phyloP scores from a whole-genome alignment of 2,329 filamentous ascomycete species.

The Hypomyces rosellus region DNA sequence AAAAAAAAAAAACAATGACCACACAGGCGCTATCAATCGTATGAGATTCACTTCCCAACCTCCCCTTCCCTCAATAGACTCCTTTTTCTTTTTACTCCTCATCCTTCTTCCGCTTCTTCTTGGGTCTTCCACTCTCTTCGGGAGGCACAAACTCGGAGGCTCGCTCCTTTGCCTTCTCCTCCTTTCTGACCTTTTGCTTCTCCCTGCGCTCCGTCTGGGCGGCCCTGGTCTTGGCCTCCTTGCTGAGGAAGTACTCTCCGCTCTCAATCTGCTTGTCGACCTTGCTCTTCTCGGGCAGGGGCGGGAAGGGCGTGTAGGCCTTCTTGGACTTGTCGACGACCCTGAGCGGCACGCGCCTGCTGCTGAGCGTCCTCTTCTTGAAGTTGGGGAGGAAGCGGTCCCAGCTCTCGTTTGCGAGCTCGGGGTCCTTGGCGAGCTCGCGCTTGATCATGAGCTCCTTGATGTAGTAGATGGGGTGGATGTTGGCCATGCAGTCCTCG shows the following conservation, averaged over 20 bases:
- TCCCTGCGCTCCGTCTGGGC: conserved; percentile 74
- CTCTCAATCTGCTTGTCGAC: conserved; percentile 96
- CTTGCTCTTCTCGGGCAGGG: conserved; percentile 97
- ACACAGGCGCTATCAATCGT: background rate
- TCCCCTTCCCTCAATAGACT: background rate
- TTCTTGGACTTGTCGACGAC: conserved; percentile 93
- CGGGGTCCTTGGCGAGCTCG: conserved; percentile 83
- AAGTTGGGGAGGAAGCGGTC: conserved; percentile 95
- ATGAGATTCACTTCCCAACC: background rate
- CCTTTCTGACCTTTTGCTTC: conserved; percentile 80
- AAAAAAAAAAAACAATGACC: conserved; percentile 2
- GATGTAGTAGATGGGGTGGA: conserved; percentile 84
- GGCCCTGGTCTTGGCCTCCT: conserved; percentile 83
- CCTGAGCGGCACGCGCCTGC: conserved; percentile 73
- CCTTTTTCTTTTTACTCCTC: conserved; percentile 21
- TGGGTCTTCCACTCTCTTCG: conserved; percentile 62
- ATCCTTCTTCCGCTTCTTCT: conserved; percentile 57
- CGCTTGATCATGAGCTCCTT: conserved; percentile 85
- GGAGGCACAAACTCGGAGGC: conserved; percentile 84
- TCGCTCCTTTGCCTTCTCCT: conserved; percentile 78
- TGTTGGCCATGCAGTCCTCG: conserved; percentile 94
- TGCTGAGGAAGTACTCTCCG: conserved; percentile 92
- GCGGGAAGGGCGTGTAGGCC: conserved; percentile 93
- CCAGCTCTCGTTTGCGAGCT: conserved; percentile 84
- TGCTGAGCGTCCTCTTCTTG: conserved; percentile 86